Base-by-base conservation (phyloP, 2,329 filamentous ascomycete species). In the Rachicladosporium sp. region DNA sequence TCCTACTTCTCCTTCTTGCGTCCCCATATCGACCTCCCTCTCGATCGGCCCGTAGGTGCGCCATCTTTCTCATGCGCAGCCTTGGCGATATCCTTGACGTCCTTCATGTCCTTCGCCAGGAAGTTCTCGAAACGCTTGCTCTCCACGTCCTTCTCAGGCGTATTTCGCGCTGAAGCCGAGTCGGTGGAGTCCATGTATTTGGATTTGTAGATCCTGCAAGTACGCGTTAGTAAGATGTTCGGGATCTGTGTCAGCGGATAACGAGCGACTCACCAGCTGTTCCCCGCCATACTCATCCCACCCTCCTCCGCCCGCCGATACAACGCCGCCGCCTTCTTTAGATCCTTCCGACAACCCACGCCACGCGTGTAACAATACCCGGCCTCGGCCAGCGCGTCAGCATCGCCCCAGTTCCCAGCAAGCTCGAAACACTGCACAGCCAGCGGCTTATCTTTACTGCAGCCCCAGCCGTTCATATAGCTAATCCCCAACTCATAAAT, bases 401-500 rank as follows among this genome's bases (percentile, higher is more conserved):
- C 80, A 63, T 98, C 91, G 29, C 91, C 91, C 91, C 91, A 98
- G 47, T 75, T 82, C 38, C 85, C 89, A 32, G 91, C 91, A 51
- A 96, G 94, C 60, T 98, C 91, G 57, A 95, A 98, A 58, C 91
- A 98, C 38, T 87, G 75, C 53, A 98, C 63, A 0, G 87, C 91
- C 43, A 96, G 71, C 4, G 74, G 65, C 59, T 91, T 93, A 57
- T 98, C 91, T 61, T 93, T 87, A 50, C 89, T 78, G 31, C 93
- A 93, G 10, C 91, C 91, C 91, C 91, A 98, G 4, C 91, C 91
- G 53, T 98, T 95, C 77, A 95, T 87, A 57, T 96, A 89, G 57
- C 86, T 93, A 19, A 95, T 87, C 3, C 91, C 91, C 15, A 98
- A 71, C 64, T 98, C 91, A 52, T 98, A 98, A 39, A 96, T 88